Evolutionary conservation across 2,329 filamentous ascomycete genomes (phyloP).

Genomic region (Sporothrix protearum): DNA sequence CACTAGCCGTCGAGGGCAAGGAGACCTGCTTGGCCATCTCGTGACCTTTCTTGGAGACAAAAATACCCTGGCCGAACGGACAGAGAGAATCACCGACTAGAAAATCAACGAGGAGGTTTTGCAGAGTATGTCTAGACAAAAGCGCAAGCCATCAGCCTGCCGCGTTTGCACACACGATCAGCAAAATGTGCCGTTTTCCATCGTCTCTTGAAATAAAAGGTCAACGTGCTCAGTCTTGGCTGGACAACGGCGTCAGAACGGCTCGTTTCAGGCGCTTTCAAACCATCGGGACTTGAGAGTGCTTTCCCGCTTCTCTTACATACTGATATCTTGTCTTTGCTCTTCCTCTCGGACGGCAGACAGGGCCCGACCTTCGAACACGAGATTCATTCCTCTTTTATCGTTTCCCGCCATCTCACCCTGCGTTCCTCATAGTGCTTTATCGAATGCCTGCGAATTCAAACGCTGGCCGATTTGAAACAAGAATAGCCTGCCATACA

Average conservation of each 20-base stretch:
- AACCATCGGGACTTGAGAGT: constrained; percentile 17
- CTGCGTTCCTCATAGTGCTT: background rate
- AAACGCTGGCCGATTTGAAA: background rate
- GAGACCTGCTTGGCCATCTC: background rate
- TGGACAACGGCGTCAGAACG: background rate
- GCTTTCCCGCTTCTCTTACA: background rate
- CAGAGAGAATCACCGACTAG: background rate
- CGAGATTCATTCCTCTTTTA: constrained; percentile 8
- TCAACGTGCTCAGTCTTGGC: background rate
- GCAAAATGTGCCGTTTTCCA: background rate
- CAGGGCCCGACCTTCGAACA: background rate
- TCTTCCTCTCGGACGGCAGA: background rate
- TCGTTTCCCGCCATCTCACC: background rate
- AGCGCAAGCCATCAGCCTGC: background rate
- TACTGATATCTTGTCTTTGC: background rate
- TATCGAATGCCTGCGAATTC: background rate
- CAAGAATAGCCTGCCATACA: background rate
- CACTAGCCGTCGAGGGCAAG: background rate
- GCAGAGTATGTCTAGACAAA: background rate
- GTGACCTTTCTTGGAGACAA: background rate
- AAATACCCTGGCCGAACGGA: too few relatives aligned
- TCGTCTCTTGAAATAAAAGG: background rate
- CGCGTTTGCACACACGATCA: background rate
- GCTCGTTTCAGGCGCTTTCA: constrained; percentile 18
- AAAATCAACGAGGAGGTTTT: background rate